phyloP scores from a whole-genome alignment of 2,329 filamentous ascomycete genomes.

The Penicillium sp. region DNA sequence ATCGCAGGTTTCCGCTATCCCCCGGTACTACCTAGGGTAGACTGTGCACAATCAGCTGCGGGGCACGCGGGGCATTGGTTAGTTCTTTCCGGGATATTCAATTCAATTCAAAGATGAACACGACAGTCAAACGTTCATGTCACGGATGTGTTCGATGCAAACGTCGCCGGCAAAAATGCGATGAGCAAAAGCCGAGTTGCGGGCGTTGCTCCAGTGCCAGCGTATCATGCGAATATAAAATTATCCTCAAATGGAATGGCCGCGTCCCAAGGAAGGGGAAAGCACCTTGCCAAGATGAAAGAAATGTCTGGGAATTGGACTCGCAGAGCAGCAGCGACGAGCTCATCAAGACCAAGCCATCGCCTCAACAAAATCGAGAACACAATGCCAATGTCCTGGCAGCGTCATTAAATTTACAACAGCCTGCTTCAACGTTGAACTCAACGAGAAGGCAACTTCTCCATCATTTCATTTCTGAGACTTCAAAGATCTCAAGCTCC shows the following conservation, averaged over 20 bases:
- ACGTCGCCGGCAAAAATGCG: slow-evolving; percentile 30
- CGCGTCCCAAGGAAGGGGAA: slow-evolving; percentile 16
- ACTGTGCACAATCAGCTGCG: background rate
- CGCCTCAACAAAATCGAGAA: background rate
- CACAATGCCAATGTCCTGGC: too few species aligned
- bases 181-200: slow-evolving; percentile 25
- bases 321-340: background rate
- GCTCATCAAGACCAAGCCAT: background rate
- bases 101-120: background rate
- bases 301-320: background rate
- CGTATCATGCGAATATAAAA: slow-evolving; percentile 23
- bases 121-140: slow-evolving; percentile 16
- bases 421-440: background rate
- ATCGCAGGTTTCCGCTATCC: background rate
- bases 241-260: slow-evolving; percentile 28
- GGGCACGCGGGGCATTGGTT: background rate
- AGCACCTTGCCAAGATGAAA: background rate
- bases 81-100: background rate
- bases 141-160: slow-evolving; percentile 29
- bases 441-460: slow-evolving; percentile 19
- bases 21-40: background rate
- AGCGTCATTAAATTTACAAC: background rate
- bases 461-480: slow-evolving; percentile 26
- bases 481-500: slow-evolving; percentile 28
- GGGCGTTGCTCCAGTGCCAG: slow-evolving; percentile 23